Evolutionary conservation across 2,329 filamentous ascomycete species (phyloP), one percentile per base, ranked within the genome.

Genomic region (Capronia americana): DNA sequence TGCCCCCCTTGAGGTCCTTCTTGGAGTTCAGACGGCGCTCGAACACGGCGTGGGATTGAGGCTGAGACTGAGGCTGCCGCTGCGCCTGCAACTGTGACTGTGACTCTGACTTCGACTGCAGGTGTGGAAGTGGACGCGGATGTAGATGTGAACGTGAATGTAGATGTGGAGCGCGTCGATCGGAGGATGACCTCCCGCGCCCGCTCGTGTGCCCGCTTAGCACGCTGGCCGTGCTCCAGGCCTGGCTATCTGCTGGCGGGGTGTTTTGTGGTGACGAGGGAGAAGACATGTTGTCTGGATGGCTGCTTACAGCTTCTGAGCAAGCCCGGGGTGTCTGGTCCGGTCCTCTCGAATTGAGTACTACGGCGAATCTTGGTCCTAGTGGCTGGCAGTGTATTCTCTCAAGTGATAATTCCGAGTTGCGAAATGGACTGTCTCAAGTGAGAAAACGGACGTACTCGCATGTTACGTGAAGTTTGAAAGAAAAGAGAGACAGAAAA

Each of bases 171-270:
- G 2, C 38, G 5, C 20, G 17, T n/a, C 17, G 17, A 17, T 44
- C 38, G 5, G 38, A 41, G 14, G 12, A 12, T 10, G 32, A 34
- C 4, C 23, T 53, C 48, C n/a, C n/a, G n/a, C 53, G 44, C n/a
- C 60, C 64, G 20, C 64, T 24, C 11, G 64, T 56, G 26, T 55
- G 58, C 12, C 65, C 65, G 57, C 61, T 67, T 20, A 44, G 51
- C 32, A 64, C 61, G 54, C 61, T 64, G 53, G 60, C 57, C 4
- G 51, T 67, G 65, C 65, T 67, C 24, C 61, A 67, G 11, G 53
- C 17, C 17, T 28, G 28, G 17, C 6, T 10, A 20, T 55, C 53
- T 30, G 53, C 28, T 34, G 53, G 17, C 10, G 14, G 23, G 26
- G 53, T 55, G n/a, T 30, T 55, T 26, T 20, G 10, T 4, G 53